Conservation (phyloP, 1,284 basidiomycete genomes). For the Apiotrichum sp. region DNA sequence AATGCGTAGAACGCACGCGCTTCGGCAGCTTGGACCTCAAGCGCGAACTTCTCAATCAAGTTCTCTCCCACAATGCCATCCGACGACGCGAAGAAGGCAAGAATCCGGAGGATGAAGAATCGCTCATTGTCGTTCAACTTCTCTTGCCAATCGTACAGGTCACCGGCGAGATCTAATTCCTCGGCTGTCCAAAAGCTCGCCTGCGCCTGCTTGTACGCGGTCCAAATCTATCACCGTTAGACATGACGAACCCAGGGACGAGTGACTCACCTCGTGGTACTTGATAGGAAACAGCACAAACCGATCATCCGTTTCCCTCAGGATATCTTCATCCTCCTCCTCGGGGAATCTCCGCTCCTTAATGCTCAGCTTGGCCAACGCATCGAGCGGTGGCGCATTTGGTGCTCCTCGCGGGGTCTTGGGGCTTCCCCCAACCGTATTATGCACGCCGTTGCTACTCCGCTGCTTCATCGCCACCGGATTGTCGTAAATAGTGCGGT, state of each 20-base stretch:
- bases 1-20: constrained; percentile 96
- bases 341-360: constrained; percentile 27
- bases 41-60: constrained; percentile 86
- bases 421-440: too few species aligned
- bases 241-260: neutral
- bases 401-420: neutral
- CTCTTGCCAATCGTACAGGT: constrained; percentile 81
- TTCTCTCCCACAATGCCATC: constrained; percentile 96
- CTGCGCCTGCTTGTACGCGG: constrained; percentile 75
- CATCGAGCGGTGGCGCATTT: neutral
- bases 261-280: constrained; percentile 58
- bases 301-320: constrained; percentile 57
- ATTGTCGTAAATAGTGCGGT: constrained; percentile 29
- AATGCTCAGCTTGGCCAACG: neutral
- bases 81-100: constrained; percentile 85
- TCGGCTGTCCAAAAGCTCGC: constrained; percentile 78
- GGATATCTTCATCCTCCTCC: constrained; percentile 63
- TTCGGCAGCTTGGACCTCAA: constrained; percentile 87
- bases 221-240: constrained; percentile 65
- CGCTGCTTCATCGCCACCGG: neutral
- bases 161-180: constrained; percentile 89
- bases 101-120: constrained; percentile 78
- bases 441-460: neutral
- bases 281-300: constrained; percentile 89
- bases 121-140: constrained; percentile 82